These are phyloP conservation scores for Magnolia kwangsiensis DNA, from an alignment of 164 flowering plant species.

Conservation along the genomic window DNA sequence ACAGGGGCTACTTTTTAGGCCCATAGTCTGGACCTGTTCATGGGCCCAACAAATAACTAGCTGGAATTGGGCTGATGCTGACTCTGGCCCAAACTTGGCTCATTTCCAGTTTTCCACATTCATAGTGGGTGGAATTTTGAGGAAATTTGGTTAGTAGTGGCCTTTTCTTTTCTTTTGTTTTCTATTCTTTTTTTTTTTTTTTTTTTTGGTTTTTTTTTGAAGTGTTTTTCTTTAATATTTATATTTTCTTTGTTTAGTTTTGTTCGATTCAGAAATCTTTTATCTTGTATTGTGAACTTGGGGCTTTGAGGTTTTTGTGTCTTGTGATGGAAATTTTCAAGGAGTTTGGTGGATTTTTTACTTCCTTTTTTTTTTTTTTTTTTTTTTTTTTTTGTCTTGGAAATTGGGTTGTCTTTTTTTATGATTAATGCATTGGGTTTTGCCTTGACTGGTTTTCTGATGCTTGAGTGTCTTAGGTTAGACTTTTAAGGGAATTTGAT, in stretches of 20 bases:
- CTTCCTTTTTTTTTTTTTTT: not conserved
- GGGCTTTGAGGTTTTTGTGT: not conserved
- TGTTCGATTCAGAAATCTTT: not conserved
- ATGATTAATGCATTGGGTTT: not conserved
- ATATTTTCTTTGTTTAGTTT: not conserved
- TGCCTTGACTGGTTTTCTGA: not conserved
- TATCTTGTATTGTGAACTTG: not conserved
- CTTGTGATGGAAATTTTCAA: not conserved
- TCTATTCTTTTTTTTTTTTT: too few relatives aligned
- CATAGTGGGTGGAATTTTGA: not conserved
- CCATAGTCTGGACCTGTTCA: too few relatives aligned
- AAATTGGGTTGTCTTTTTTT: not conserved
- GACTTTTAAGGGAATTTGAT: not conserved
- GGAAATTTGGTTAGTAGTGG: not conserved
- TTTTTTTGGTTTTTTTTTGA: too few relatives aligned
- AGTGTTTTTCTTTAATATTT: not conserved
- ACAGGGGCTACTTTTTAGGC: too few relatives aligned
- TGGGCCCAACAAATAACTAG: too few relatives aligned
- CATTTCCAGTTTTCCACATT: not conserved
- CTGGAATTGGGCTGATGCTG: too few relatives aligned
- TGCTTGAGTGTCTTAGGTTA: not conserved
- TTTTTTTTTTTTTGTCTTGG: not conserved
- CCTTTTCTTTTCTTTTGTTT: not conserved
- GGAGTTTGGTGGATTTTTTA: conserved; percentile 1
- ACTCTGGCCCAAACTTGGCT: not conserved